Percentiles rank a stretch among this genome's conserved stretches.
These are phyloP conservation scores for Saccharomycopsis sp. DNA, from an alignment of 805 yeast species.

Conservation along the genomic window DNA sequence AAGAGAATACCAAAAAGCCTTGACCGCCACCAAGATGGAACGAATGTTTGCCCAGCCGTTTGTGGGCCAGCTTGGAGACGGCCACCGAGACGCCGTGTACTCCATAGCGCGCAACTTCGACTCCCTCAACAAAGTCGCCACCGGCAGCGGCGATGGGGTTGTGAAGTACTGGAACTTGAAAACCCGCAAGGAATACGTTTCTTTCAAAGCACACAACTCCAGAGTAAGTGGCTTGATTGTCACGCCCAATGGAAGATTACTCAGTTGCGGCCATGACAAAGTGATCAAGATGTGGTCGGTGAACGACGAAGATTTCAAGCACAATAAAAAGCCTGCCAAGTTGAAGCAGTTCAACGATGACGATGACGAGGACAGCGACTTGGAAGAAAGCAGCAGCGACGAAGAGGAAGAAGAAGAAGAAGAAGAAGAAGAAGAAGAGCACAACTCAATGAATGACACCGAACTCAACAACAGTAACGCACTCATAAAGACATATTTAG, in stretches of 20 bases:
- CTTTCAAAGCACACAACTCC: slow-evolving; percentile 85
- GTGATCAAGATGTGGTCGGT: slow-evolving; percentile 86
- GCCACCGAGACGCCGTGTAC: slow-evolving; percentile 93
- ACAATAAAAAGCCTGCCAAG: slow-evolving; percentile 11
- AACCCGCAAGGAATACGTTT: slow-evolving; percentile 62
- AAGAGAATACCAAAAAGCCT: slow-evolving; percentile 88
- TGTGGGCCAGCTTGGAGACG: slow-evolving; percentile 87
- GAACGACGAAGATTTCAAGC: slow-evolving; percentile 39
- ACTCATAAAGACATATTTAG: slow-evolving; percentile 67
- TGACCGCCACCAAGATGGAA: slow-evolving; percentile 91
- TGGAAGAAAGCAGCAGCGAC: slow-evolving; percentile 7
- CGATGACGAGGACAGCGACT: slow-evolving; percentile 17
- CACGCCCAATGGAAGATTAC: slow-evolving; percentile 52
- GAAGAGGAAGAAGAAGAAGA: slow-evolving; percentile 27
- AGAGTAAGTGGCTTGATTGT: slow-evolving; percentile 79
- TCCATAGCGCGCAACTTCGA: slow-evolving; percentile 71
- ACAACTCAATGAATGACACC: slow-evolving; percentile 26
- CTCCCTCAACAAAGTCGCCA: slow-evolving; percentile 65
- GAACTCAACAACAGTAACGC: slow-evolving; percentile 36
- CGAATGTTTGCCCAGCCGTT: slow-evolving; percentile 98
- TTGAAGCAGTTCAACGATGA: slow-evolving; percentile 7
- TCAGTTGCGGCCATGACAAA: slow-evolving; percentile 82
- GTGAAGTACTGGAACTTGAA: slow-evolving; percentile 85
- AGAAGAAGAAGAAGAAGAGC: slow-evolving; percentile 21
- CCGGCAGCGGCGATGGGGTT: slow-evolving; percentile 93